Percentiles rank a stretch among this genome's conserved stretches.
Conservation (phyloP, 306 rosid species). For the Rubus idaeus region DNA sequence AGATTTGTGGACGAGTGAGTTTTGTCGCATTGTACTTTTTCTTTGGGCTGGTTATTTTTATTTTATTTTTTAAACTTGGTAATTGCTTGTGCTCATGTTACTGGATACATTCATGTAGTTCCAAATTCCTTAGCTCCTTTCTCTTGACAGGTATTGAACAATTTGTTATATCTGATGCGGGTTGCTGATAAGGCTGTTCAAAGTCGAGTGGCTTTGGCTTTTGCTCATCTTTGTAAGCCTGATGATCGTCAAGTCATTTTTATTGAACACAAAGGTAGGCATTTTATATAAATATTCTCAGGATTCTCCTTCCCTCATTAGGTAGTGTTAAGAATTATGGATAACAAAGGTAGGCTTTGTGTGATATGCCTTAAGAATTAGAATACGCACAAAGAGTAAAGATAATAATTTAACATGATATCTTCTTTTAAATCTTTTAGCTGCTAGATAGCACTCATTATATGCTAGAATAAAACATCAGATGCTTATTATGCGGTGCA, state of each 20-base stretch:
- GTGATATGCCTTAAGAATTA: background rate
- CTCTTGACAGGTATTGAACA: constrained; percentile 45
- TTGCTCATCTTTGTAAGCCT: constrained; percentile 74
- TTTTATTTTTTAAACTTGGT: background rate
- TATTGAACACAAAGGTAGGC: constrained; percentile 58
- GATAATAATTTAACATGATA: background rate
- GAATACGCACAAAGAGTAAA: background rate
- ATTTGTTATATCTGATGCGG: constrained; percentile 71
- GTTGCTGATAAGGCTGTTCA: constrained; percentile 53
- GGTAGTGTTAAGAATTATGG: background rate
- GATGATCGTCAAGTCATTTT: constrained; percentile 57
- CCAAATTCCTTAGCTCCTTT: background rate
- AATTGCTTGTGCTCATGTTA: constrained; percentile 7
- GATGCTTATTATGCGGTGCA: background rate
- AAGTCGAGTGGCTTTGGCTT: constrained; percentile 70
- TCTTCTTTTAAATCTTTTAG: background rate
- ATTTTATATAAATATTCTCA: background rate
- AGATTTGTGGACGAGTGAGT: constrained; percentile 71
- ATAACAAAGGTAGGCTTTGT: background rate
- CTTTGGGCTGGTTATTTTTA: background rate
- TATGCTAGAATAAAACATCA: background rate
- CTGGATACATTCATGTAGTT: constrained; percentile 16
- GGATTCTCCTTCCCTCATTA: background rate
- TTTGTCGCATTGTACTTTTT: background rate
- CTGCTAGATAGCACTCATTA: background rate